A percentile compares a stretch with the other conserved stretches of the same genome.
Evolutionary conservation across 2,329 filamentous ascomycete species (phyloP).

Genomic region (Alternaria burnsii): DNA sequence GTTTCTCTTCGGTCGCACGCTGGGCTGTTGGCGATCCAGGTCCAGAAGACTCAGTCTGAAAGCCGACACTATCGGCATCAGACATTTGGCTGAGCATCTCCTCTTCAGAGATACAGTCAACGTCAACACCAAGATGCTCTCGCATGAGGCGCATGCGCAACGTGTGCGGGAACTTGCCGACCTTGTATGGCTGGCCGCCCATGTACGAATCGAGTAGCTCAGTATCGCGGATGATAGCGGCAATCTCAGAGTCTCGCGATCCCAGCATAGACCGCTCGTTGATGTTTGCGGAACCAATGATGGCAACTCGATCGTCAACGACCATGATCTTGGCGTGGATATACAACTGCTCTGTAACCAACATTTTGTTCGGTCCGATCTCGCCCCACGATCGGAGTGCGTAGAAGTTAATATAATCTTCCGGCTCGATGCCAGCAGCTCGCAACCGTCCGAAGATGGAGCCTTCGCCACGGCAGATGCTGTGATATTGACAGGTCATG

Average conservation of each 20-base stretch:
- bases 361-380: slow-evolving; percentile 80
- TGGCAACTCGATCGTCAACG: slow-evolving; percentile 88
- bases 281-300: slow-evolving; percentile 98
- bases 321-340: slow-evolving; percentile 98
- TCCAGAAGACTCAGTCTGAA: slow-evolving; percentile 48
- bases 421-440: slow-evolving; percentile 83
- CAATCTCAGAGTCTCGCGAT: slow-evolving; percentile 88
- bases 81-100: slow-evolving; percentile 44
- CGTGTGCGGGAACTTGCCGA: slow-evolving; percentile 91
- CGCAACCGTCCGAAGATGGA: slow-evolving; percentile 90
- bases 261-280: slow-evolving; percentile 97
- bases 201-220: slow-evolving; percentile 93
- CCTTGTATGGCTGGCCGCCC: slow-evolving; percentile 87
- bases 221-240: slow-evolving; percentile 88
- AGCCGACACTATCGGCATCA: slow-evolving; percentile 74
- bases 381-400: slow-evolving; percentile 91
- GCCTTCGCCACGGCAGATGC: slow-evolving; percentile 89
- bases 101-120: slow-evolving; percentile 74
- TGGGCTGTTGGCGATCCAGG: slow-evolving; percentile 46
- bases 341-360: slow-evolving; percentile 96
- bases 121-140: slow-evolving; percentile 94
- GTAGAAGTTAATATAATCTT: slow-evolving; percentile 96
- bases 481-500: slow-evolving; percentile 95
- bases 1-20: slow-evolving; percentile 50
- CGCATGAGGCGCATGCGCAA: slow-evolving; percentile 93